These are phyloP conservation scores for Lasiosphaeris hirsuta DNA, from an alignment of 495 filamentous ascomycete genomes.

Conservation along the genomic window DNA sequence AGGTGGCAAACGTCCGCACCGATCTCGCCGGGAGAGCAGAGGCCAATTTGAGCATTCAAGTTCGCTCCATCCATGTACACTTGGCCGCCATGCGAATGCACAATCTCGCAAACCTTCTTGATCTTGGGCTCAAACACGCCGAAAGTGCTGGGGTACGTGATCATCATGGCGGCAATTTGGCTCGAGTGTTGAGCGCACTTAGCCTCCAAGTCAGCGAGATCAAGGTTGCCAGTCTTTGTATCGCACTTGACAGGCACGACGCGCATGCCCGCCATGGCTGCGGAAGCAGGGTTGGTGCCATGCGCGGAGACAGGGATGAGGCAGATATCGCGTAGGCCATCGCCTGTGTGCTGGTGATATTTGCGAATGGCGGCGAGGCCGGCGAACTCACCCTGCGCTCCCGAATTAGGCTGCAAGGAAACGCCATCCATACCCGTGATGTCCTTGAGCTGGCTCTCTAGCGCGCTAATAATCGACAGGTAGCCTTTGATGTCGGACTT, in stretches of 20 bases:
- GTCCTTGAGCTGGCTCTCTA: slow-evolving; percentile 71
- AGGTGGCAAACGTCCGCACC: slow-evolving; percentile 97
- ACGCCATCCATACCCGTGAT: slow-evolving; percentile 92
- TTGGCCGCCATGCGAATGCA: slow-evolving; percentile 86
- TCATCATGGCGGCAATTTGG: slow-evolving; percentile 92
- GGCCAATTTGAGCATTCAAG: slow-evolving; percentile 97
- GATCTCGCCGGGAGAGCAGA: slow-evolving; percentile 95
- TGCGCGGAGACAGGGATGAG: slow-evolving; percentile 96
- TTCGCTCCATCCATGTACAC: slow-evolving; percentile 99
- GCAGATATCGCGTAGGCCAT: slow-evolving; percentile 81
- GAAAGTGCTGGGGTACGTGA: slow-evolving; percentile 97
- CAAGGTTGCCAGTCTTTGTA: slow-evolving; percentile 81
- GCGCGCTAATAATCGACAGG: slow-evolving; percentile 60
- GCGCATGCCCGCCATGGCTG: slow-evolving; percentile 96
- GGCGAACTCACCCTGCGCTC: slow-evolving; percentile 94
- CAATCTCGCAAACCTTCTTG: slow-evolving; percentile 79
- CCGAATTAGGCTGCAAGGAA: slow-evolving; percentile 94
- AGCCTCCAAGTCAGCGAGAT: slow-evolving; percentile 77
- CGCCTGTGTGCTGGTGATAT: slow-evolving; percentile 65
- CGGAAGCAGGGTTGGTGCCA: slow-evolving; percentile 95
- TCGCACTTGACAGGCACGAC: slow-evolving; percentile 95
- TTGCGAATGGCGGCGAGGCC: slow-evolving; percentile 90
- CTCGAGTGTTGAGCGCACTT: slow-evolving; percentile 87
- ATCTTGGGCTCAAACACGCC: slow-evolving; percentile 93
- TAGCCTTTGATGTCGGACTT: slow-evolving; percentile 65